These are phyloP conservation scores for Diutina sp. DNA, from an alignment of 1,139 yeast genomes.

Conservation along the genomic window DNA sequence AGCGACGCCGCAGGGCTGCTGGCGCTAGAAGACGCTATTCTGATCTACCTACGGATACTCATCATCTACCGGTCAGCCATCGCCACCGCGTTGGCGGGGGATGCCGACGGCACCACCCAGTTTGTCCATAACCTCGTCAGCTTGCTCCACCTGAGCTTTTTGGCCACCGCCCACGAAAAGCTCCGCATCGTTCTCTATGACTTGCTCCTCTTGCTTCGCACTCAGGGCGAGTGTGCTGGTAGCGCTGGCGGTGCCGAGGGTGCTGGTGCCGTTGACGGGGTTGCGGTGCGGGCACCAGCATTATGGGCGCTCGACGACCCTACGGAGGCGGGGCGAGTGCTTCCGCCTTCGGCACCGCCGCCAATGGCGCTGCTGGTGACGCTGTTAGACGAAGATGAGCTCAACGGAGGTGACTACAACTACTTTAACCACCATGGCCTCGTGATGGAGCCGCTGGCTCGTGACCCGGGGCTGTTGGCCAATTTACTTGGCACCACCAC, in stretches of 20 bases:
- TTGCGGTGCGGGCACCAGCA: background rate
- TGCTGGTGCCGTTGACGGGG: background rate
- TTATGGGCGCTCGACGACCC: background rate
- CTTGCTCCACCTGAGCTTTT: slow-evolving; percentile 29
- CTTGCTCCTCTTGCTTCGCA: slow-evolving; percentile 43
- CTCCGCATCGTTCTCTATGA: slow-evolving; percentile 52
- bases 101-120: slow-evolving; percentile 19
- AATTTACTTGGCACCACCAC: slow-evolving; percentile 5
- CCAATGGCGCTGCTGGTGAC: slow-evolving; percentile 4
- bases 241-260: slow-evolving; percentile 1
- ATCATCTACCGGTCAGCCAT: slow-evolving; percentile 42
- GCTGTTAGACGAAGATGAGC: slow-evolving; percentile 1
- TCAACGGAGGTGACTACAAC: slow-evolving; percentile 6
- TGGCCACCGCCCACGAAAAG: slow-evolving; percentile 29
- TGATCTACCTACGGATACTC: slow-evolving; percentile 41
- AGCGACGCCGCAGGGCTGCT: no score
- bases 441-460: slow-evolving; percentile 8
- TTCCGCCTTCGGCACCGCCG: background rate
- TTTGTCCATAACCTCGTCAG: slow-evolving; percentile 33
- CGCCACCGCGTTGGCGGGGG: slow-evolving; percentile 17
- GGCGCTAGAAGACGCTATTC: slow-evolving; percentile 12
- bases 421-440: slow-evolving; percentile 11
- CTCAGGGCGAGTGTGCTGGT: slow-evolving; percentile 10
- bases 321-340: background rate
- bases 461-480: slow-evolving; percentile 7